Base-by-base conservation (phyloP, 495 filamentous ascomycete genomes). In the Lophiotrema nucula region DNA sequence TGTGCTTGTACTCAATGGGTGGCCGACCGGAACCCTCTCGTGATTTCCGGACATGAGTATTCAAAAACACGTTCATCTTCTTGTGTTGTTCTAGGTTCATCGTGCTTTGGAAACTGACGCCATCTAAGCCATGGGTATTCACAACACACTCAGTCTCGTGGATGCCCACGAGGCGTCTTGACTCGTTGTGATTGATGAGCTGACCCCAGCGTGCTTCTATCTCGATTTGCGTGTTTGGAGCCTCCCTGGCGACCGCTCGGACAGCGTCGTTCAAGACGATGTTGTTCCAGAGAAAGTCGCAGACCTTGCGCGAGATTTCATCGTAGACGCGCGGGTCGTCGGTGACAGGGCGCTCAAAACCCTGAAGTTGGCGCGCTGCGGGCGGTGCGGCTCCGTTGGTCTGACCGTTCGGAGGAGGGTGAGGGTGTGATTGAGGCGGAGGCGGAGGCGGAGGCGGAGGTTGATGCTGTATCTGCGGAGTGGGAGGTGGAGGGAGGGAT, bases 131-230 rank as follows among this genome's bases (percentile, higher is more conserved):
- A 10, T 47, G 31, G 5, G 19, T 15, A 16, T 26, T 41, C 10
- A 66, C 18, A 6, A 66, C 37, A 58, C 58, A 57, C 33, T 66
- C 63, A 4, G 58, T 53, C 1, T 57, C 28, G 26, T 61, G 52
- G 3, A 53, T 4, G 15, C 58, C 42, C 1, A 10, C 8, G 2
- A 62, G 35, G 19, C 63, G 57, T n/a, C n/a, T n/a, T n/a, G 35
- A 6, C 0, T 25, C 21, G 6, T 35, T 38, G 1, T 49, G 16
- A 24, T 46, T 24, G 2, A 21, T 13, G 8, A 66, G 50, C 21
- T 62, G 57, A 12, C 63, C 63, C 63, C 63, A 66, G 24, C 56
- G 46, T 3, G 58, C 63, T 33, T 66, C 63, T 13, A 66, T 61
- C 33, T 66, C 63, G 0, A 66, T 42, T 26, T 61, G 47, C 0